phyloP scores from a whole-genome alignment of 805 yeast genomes.

The Vanderwaltozyma verrucispora region DNA sequence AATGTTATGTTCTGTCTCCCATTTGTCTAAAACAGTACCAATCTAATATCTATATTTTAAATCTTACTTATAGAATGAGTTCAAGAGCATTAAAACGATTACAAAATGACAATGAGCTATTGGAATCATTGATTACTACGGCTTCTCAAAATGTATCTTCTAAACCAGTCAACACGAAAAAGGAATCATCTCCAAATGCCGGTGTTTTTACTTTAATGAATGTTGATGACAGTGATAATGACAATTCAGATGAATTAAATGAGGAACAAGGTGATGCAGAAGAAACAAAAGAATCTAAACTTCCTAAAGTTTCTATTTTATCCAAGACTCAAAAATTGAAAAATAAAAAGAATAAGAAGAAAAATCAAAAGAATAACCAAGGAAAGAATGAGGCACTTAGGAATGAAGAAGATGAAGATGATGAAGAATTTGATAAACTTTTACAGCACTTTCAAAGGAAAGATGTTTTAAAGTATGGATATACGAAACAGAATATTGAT shows the following conservation, averaged over 20 bases:
- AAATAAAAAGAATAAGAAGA: constrained; percentile 18
- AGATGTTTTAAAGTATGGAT: constrained; percentile 13
- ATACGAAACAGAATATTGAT: constrained; percentile 8
- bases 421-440: constrained; percentile 49
- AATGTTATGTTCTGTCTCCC: no score
- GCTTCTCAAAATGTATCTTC: no score
- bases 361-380: constrained; percentile 4
- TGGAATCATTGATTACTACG: no score
- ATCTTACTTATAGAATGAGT: no score
- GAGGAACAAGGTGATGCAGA: constrained; percentile 6
- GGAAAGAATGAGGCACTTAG: not conserved
- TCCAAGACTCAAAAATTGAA: constrained; percentile 19
- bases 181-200: not conserved
- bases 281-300: constrained; percentile 1
- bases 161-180: constrained; percentile 4
- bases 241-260: constrained; percentile 8
- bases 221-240: constrained; percentile 5
- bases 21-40: no score
- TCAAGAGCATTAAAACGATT: constrained; percentile 29
- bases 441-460: constrained; percentile 34
- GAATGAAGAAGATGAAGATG: constrained; percentile 28
- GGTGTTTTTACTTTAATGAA: constrained; percentile 23
- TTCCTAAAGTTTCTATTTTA: constrained; percentile 6
- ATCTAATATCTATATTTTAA: no score
- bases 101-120: constrained; percentile 24